phyloP scores from a whole-genome alignment of 768 basidiomycete species.

The Naganishia vaughanmartiniae region DNA sequence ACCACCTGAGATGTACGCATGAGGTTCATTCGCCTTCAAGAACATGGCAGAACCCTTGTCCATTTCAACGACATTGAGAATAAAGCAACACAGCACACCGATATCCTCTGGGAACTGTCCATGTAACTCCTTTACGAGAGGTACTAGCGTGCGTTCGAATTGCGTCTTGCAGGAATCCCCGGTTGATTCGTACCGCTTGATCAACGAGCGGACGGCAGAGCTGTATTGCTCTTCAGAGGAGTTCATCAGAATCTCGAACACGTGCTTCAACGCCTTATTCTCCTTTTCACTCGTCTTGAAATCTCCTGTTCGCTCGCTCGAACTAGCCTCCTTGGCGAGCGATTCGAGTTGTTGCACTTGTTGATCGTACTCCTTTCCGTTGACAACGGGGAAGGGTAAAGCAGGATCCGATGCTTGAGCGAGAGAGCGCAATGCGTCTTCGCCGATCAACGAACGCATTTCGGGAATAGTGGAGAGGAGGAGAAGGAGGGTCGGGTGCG shows the following conservation, averaged over 20 bases:
- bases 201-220: slow-evolving; percentile 60
- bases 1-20: slow-evolving; percentile 94
- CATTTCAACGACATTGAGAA: slow-evolving; percentile 81
- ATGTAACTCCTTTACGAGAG: slow-evolving; percentile 60
- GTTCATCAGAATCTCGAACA: slow-evolving; percentile 88
- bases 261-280: slow-evolving; percentile 64
- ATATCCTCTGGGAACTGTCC: slow-evolving; percentile 85
- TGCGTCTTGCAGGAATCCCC: slow-evolving; percentile 38
- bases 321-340: slow-evolving; percentile 1
- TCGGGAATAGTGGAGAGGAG: slow-evolving; percentile 72
- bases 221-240: slow-evolving; percentile 57
- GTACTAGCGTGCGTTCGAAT: slow-evolving; percentile 47
- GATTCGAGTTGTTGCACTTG: neutral
- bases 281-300: slow-evolving; percentile 54
- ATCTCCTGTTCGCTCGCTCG: neutral
- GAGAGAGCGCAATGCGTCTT: slow-evolving; percentile 53
- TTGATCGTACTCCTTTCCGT: slow-evolving; percentile 9
- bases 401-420: slow-evolving; percentile 59
- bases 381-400: slow-evolving; percentile 46
- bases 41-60: slow-evolving; percentile 86
- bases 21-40: slow-evolving; percentile 91
- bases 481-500: slow-evolving; percentile 67
- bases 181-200: slow-evolving; percentile 60
- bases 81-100: slow-evolving; percentile 84
- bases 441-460: slow-evolving; percentile 67